Conservation (phyloP, 495 filamentous ascomycete genomes). For the Lichenothelia convexa region DNA sequence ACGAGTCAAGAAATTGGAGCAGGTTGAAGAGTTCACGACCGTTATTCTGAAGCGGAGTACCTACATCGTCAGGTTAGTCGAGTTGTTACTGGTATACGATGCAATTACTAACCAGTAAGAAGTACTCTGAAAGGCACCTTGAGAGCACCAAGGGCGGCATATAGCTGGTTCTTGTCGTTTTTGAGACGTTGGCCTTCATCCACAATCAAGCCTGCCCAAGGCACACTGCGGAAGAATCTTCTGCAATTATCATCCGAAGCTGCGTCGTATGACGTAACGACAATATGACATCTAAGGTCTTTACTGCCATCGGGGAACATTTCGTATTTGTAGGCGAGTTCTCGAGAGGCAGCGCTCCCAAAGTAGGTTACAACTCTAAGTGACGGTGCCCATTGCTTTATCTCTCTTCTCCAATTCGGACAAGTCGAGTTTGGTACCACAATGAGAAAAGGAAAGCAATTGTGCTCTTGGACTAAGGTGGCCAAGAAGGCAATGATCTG, state of each 20-base stretch:
- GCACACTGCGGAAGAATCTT: conserved; percentile 41
- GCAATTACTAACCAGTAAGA: conserved; percentile 38
- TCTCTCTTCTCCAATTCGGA: conserved; percentile 91
- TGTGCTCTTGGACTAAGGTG: conserved; percentile 45
- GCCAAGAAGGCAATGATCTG: conserved; percentile 76
- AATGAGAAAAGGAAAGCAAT: conserved; percentile 80
- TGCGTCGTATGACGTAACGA: conserved; percentile 88
- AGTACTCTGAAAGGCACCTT: conserved; percentile 65
- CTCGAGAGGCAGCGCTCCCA: conserved; percentile 49
- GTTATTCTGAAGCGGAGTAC: conserved; percentile 90
- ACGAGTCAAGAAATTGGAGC: conserved; percentile 71
- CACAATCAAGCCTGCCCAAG: conserved; percentile 78
- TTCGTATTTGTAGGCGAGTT: conserved; percentile 56
- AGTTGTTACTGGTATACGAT: too few relatives aligned
- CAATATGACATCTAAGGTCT: conserved; percentile 66
- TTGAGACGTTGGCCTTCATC: conserved; percentile 96
- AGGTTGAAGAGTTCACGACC: conserved; percentile 87
- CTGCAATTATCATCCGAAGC: conserved; percentile 49
- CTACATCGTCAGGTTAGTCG: conserved; percentile 13
- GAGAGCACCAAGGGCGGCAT: conserved; percentile 49
- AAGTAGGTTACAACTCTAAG: conserved; percentile 84
- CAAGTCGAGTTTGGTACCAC: conserved; percentile 91
- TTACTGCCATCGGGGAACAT: conserved; percentile 49
- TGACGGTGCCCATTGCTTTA: conserved; percentile 79
- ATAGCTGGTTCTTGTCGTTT: conserved; percentile 72